A percentile compares a stretch with the other conserved stretches of the same genome.
These are phyloP conservation scores for Trypethelium eluteriae DNA, from an alignment of 495 filamentous ascomycete species.

Conservation along the genomic window DNA sequence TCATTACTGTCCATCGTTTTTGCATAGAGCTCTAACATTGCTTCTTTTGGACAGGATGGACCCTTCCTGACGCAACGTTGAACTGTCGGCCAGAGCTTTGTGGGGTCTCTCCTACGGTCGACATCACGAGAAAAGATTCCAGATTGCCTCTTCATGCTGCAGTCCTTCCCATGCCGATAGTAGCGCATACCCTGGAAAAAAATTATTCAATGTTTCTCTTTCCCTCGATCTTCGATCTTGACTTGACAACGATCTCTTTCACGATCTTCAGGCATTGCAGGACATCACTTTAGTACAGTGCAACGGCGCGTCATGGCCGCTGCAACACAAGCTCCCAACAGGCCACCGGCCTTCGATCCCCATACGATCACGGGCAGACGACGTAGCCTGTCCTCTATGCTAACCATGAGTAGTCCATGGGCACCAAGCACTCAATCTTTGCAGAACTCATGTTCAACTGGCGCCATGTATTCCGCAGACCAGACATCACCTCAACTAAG, in stretches of 20 bases:
- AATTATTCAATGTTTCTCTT: neutral
- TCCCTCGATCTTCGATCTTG: neutral
- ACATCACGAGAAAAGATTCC: neutral
- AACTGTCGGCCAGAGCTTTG: neutral
- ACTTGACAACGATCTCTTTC: neutral
- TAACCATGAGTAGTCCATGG: conserved; percentile 7
- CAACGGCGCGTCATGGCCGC: conserved; percentile 6
- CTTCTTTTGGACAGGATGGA: neutral
- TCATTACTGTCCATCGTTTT: neutral
- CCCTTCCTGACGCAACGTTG: neutral
- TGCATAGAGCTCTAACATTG: neutral
- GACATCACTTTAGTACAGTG: neutral
- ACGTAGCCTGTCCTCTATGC: conserved; percentile 9
- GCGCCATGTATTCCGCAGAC: conserved; percentile 1
- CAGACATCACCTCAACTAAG: neutral
- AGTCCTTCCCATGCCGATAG: neutral
- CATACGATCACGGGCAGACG: neutral
- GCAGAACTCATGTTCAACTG: conserved; percentile 3
- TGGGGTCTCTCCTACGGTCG: neutral
- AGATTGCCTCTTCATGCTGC: neutral
- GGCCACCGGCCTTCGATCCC: conserved; percentile 1
- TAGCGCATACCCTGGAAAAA: neutral
- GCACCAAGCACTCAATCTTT: neutral
- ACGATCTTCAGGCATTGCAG: neutral
- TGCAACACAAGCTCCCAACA: conserved; percentile 6